Evolutionary conservation across 2,329 filamentous ascomycete genomes (phyloP).

Genomic region (Talaromyces sp.): DNA sequence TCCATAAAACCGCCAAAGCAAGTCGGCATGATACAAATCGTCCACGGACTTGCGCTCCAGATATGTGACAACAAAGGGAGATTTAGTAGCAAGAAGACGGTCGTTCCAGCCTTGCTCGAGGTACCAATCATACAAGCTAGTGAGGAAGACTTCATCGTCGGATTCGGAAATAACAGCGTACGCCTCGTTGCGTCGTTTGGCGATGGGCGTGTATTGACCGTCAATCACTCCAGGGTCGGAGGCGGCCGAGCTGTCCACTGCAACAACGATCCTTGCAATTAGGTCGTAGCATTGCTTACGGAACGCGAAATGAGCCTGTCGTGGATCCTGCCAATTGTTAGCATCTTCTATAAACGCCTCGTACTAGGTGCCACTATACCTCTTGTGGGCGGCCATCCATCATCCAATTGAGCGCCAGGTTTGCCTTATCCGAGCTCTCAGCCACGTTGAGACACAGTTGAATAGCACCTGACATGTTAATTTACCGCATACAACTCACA

Average conservation of each 20-base stretch:
- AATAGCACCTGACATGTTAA: conserved; percentile 59
- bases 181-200: conserved; percentile 77
- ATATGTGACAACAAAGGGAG: conserved; percentile 80
- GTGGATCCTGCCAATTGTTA: conserved; percentile 51
- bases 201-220: conserved; percentile 68
- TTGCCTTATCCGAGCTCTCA: conserved; percentile 77
- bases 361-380: conserved; percentile 24
- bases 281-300: conserved; percentile 78
- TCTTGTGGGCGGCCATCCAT: conserved; percentile 70
- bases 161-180: conserved; percentile 86
- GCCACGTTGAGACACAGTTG: conserved; percentile 80
- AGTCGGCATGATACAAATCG: conserved; percentile 73
- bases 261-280: conserved; percentile 74
- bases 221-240: conserved; percentile 69
- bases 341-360: background rate
- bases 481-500: background rate
- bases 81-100: conserved; percentile 76
- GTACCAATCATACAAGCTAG: conserved; percentile 97
- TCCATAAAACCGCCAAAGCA: conserved; percentile 89
- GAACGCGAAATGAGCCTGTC: conserved; percentile 61
- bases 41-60: conserved; percentile 69
- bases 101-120: conserved; percentile 78
- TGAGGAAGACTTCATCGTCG: conserved; percentile 89
- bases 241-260: conserved; percentile 67
- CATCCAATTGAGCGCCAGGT: conserved; percentile 78